Evolutionary conservation across 345 rosid genomes (phyloP), one percentile per base, ranked within the genome.

Genomic region (Brassica carinata): DNA sequence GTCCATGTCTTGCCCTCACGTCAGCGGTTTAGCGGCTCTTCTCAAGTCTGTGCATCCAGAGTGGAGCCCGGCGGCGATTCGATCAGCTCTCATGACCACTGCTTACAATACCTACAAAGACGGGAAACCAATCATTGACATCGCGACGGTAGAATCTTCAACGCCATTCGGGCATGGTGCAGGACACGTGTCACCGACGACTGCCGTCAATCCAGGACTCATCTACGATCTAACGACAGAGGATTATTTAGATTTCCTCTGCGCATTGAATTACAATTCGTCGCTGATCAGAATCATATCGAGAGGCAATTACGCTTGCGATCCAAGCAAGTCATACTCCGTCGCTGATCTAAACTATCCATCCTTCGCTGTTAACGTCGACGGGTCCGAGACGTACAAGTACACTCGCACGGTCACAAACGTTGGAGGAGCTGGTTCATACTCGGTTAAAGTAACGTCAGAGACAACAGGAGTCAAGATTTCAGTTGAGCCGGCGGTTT

Each of bases 51-150:
- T 82, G 48, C 96, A 88, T 36, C 90, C 94, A 0, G 92, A 91
- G 0, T 94, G 98, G 98, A 92, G 93, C 68, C 96, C 97, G 0
- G 93, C 98, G 13, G 97, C 93, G 0, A 85, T 94, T 29, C 67
- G 87, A 77, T 94, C 97, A 0, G 97, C 97, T 9, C 89, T 94
- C 10, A 92, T 94, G 98, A 94, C 98, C 72, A 94, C 97, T 7
- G 92, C 97, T 7, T 92, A 45, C 5, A 45, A 4, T 11, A 45
- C 53, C 5, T 45, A 45, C 53, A 45, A 11, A 3, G n/a, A 85
- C 31, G 88, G 85, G 5, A 26, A 73, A 14, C 88, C 85, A n/a
- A 13, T 94, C 7, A 85, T 80, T 76, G 98, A 94, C 64, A 75
- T 83, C 38, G 93, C 97, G 2, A 84, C 88, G 0, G 90, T 86